Conservation (phyloP, 208 protist genomes). For the Leptomonas pyrrhocoris region DNA sequence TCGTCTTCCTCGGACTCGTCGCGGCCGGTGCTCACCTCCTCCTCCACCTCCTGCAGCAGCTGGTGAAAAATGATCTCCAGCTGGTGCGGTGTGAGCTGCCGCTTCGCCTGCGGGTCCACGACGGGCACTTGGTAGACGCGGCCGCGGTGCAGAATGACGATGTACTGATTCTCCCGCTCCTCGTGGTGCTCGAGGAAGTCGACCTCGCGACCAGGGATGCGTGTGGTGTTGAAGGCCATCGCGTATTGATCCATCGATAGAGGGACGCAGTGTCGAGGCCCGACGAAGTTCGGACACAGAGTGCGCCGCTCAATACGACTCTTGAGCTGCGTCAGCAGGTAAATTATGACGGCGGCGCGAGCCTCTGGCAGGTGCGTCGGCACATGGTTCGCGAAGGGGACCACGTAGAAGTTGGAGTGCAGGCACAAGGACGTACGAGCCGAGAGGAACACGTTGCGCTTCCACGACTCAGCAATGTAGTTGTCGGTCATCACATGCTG, state of each 20-base stretch:
- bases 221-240: conserved; percentile 80
- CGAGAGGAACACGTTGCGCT: conserved; percentile 87
- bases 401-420: conserved; percentile 90
- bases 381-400: conserved; percentile 57
- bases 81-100: conserved; percentile 61
- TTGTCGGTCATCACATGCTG: conserved; percentile 68
- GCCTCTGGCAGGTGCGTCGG: conserved; percentile 60
- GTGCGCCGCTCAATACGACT: conserved; percentile 57
- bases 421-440: conserved; percentile 77
- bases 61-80: conserved; percentile 52
- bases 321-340: conserved; percentile 73
- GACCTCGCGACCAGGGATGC: conserved; percentile 83
- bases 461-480: conserved; percentile 91
- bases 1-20: conserved; percentile 65
- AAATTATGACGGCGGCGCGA: conserved; percentile 67
- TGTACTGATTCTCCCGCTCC: conserved; percentile 54
- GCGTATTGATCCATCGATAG: conserved; percentile 89
- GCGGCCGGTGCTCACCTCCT: conserved; percentile 49
- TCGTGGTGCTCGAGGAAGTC: conserved; percentile 67
- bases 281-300: conserved; percentile 61
- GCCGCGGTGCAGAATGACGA: conserved; percentile 77
- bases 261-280: conserved; percentile 57
- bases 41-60: conserved; percentile 50
- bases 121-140: conserved; percentile 69
- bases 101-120: conserved; percentile 47